Base-by-base conservation (phyloP, 495 filamentous ascomycete species). In the Penicillium arizonense region DNA sequence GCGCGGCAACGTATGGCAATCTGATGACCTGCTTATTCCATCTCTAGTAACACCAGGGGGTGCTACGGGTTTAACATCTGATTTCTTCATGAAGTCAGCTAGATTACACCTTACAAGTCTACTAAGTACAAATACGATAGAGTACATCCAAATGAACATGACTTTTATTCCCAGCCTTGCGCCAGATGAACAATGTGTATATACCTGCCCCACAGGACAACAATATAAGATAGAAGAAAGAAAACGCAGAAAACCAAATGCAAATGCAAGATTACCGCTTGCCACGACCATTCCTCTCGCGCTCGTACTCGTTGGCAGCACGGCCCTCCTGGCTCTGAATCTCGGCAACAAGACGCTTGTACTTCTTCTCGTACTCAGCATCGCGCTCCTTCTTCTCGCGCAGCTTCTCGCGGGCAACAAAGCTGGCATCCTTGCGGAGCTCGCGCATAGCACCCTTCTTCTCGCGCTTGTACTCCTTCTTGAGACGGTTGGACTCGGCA, bases 361-460 rank as follows among this genome's bases (percentile, higher is more conserved):
- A 94, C 83, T 97, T 97, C 77, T 86, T 83, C 76, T 97, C 91
- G 80, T 97, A 96, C 56, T 86, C 89, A 42, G 73, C 79, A 73
- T 96, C 93, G 74, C 79, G 83, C 73, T 88, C 90, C 81, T 90
- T 96, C 85, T 97, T 96, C 75, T 95, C 81, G 67, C 81, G 78
- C 64, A 99, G 73, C 67, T 87, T 85, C 80, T 97, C 91, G 58
- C 91, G 79, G 32, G 90, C 89, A 69, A 97, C 82, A 64, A 97
- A 97, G 64, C 84, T 87, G 39, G 89, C 88, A 65, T 97, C 94
- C 78, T 96, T 97, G 63, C 94, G 80, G 62, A 99, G 76, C 72
- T 97, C 94, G 55, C 94, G 81, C 77, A 97, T 80, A 20, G 94
- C 94, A 11, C 91, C 94, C 82, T 99, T 99, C 68, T 81, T 80